Evolutionary conservation across 805 yeast genomes (phyloP).

Genomic region (Diddensiella santjacobensis): DNA sequence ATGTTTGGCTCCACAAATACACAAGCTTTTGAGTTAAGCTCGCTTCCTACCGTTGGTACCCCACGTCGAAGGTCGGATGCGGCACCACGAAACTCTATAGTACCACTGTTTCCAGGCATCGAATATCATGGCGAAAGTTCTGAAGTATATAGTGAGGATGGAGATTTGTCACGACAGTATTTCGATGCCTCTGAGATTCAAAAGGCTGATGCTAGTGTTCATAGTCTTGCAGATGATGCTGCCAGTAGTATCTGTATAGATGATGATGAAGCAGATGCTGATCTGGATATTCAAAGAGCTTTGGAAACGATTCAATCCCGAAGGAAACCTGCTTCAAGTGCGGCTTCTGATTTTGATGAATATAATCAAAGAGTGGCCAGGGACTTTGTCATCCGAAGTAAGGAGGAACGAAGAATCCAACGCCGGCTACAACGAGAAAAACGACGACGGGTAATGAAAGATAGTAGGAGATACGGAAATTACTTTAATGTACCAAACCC

Average conservation of each 20-base stretch:
- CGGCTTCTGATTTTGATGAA: constrained; percentile 28
- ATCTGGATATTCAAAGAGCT: constrained; percentile 24
- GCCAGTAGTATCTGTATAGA: constrained; percentile 32
- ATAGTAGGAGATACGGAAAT: constrained; percentile 21
- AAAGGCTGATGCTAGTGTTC: background rate
- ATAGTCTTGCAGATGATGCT: constrained; percentile 25
- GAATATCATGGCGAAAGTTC: background rate
- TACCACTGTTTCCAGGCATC: constrained; percentile 1
- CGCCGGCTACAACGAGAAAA: constrained; percentile 12
- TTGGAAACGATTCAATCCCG: constrained; percentile 20
- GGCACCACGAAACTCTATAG: background rate
- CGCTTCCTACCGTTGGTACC: background rate
- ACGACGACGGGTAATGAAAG: constrained; percentile 8
- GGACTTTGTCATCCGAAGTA: constrained; percentile 22
- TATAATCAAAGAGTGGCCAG: constrained; percentile 29
- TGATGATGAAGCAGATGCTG: constrained; percentile 26
- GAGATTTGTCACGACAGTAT: background rate
- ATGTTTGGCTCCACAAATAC: background rate
- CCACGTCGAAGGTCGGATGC: background rate
- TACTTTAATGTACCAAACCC: constrained; percentile 18
- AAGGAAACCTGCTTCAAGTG: constrained; percentile 1
- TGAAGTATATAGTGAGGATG: background rate
- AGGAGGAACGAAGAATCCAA: constrained; percentile 13
- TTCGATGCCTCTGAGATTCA: background rate
- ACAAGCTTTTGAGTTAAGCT: background rate